Evolutionary conservation across 2,329 filamentous ascomycete genomes (phyloP), one percentile per base, ranked within the genome.

Genomic region (Byssochlamys sp.): DNA sequence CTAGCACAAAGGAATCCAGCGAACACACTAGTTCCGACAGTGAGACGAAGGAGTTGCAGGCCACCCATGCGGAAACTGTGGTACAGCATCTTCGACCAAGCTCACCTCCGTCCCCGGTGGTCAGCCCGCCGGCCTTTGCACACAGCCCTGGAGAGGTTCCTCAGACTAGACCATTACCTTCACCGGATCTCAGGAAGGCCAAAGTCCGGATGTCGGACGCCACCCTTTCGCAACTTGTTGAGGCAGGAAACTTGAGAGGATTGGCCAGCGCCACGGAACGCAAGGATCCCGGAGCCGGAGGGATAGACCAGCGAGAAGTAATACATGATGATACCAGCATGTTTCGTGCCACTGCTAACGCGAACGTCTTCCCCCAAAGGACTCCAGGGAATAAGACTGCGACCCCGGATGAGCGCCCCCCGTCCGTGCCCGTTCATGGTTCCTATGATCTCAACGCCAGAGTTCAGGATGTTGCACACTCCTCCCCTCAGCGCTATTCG

Each of bases 191-290:
- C 65, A 86, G 89, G 61, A 85, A 85, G 62, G 90, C 89, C 55
- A 94, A 90, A 64, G 91, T 87, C 64, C 86, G 90, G 25, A 85
- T 97, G 70, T 96, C 94, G 27, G 83, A 81, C 63, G 85, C 85
- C 1, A 97, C 92, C 0, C 78, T 96, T 52, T 81, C 86, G 51
- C 90, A 96, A 69, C 80, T 97, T 69, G 84, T 84, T 31, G 87
- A 86, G 63, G 88, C 87, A 52, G 84, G 83, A 56, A 82, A 81
- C 25, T 71, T 83, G 53, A 69, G 76, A 52, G 68, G 68, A 64
- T 55, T 69, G 59, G 62, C 67, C 58, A 73, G 74, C 49, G 68
- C 70, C 26, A 73, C 60, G 29, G 71, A 56, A 69, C 72, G 56
- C 70, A 73, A 56, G 66, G 72, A 58, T 71, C 75, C 54, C 76